phyloP scores from a whole-genome alignment of 2,329 filamentous ascomycete genomes.

The Periconia sp. region DNA sequence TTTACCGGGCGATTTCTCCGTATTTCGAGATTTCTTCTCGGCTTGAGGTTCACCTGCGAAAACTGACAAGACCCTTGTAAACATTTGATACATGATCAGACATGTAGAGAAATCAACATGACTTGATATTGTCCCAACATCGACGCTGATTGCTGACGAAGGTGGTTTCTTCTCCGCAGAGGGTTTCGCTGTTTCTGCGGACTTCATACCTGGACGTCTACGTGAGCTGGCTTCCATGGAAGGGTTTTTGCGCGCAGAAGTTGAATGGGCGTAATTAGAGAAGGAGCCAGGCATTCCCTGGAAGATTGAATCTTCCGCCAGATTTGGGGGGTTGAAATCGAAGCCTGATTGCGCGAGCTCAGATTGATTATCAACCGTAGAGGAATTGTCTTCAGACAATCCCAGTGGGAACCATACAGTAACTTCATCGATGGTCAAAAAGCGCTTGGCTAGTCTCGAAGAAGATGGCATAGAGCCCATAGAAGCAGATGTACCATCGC shows the following conservation, averaged over 20 bases:
- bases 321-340: constrained; percentile 28
- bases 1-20: not conserved
- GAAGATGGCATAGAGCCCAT: not conserved
- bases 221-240: constrained; percentile 25
- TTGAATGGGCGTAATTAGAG: constrained; percentile 50
- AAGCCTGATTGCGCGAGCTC: constrained; percentile 15
- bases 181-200: constrained; percentile 4
- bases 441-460: constrained; percentile 30
- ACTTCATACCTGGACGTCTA: constrained; percentile 14
- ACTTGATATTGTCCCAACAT: constrained; percentile 36
- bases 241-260: constrained; percentile 30
- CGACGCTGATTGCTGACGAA: constrained; percentile 25
- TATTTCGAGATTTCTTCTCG: not conserved
- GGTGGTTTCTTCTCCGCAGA: constrained; percentile 9
- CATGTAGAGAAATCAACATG: constrained; percentile 41
- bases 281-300: constrained; percentile 51
- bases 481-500: not conserved
- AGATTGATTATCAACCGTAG: constrained; percentile 8
- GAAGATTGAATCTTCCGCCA: constrained; percentile 41
- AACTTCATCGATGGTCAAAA: constrained; percentile 41
- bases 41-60: constrained; percentile 12
- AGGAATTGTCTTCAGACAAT: constrained; percentile 16
- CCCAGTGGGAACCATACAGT: constrained; percentile 42
- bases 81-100: constrained; percentile 35
- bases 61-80: constrained; percentile 25